Base-by-base conservation (phyloP, 768 basidiomycete genomes). In the Lactifluus pinguis region DNA sequence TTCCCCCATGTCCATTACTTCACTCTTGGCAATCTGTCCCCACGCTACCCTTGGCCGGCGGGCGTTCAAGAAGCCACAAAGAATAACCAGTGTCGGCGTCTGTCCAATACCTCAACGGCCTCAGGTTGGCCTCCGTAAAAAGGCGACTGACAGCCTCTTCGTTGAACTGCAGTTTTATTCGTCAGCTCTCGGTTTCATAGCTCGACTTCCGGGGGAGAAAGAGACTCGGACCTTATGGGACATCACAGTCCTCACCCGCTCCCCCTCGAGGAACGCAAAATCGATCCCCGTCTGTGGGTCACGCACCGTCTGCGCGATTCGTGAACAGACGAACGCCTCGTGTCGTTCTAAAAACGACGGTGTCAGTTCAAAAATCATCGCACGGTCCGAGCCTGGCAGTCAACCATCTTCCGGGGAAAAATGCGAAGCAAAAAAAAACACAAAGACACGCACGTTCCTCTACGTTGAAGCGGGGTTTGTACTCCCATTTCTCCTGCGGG, bases 161-260 rank as follows among this genome's bases (percentile, higher is more conserved):
- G 0, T 92, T 92, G 70, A 87, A 99, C 93, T 98, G 66, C 11
- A 32, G 11, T 34, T n/a, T 11, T 59, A 21, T n/a, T 52, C n/a
- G 39, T 44, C 38, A 56, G 50, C 7, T 52, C 13, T 3, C 5
- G 2, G 15, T 41, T 13, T 11, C 13, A 58, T 6, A 25, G 29
- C 49, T 53, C 25, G 30, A 21, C 21, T 32, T 1, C n/a, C n/a
- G n/a, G 36, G 58, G 19, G 21, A 25, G 7, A 17, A 10, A 63
- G 73, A 51, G 14, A 92, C n/a, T n/a, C n/a, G n/a, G n/a, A n/a
- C 94, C 82, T 98, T 99, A 71, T 85, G 77, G 44, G 92, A 94
- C 65, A 85, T 80, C 69, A 98, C 97, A 47, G 98, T 83, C 65
- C 88, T 84, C 64, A 99, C 69, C 32, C 86, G 75, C 72, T 99